Base-by-base conservation (phyloP, 768 basidiomycete genomes). In the button mushroom (Agaricus bisporus) region DNA sequence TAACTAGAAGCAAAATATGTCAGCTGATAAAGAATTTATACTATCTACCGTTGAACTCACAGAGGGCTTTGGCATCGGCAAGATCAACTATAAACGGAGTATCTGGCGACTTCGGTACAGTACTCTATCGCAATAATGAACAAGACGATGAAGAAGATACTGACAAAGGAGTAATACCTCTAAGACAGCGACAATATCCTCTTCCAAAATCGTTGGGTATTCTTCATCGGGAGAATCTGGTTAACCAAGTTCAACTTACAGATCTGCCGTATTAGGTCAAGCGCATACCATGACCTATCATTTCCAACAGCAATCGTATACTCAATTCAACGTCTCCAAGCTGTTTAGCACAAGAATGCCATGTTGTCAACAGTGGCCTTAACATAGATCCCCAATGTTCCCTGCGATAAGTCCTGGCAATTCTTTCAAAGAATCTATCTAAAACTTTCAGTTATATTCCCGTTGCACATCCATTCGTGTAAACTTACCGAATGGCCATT, bases 381-480 rank as follows among this genome's bases (percentile, higher is more conserved):
- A 95, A 75, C 70, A 97, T 78, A 0, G 78, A 64, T 8, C 74
- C 72, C 94, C 94, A 98, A 47, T 78, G 74, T 66, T 98, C 94
- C 48, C 81, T 74, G n/a, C 88, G 81, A 63, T 97, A 98, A 0
- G 85, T 88, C 65, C 83, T 87, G 1, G 88, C 86, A 55, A 98
- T 95, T 12, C 94, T 83, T 63, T 95, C 95, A 66, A 93, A 92
- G 70, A 95, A 98, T 44, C 91, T 95, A 58, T 14, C 37, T 22
- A n/a, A 4, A n/a, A 41, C 36, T 48, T n/a, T 47, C 41, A 52
- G 26, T 29, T 45, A 39, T 41, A 17, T 3, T 38, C 4, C 12
- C 41, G 20, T 22, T 18, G 36, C 18, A 17, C 41, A 1, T 41
- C 35, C 6, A 25, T 15, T n/a, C 2, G 7, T 12, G 17, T 18